Conservation (phyloP, 208 protist species). For the Acanthamoeba lenticulata region DNA sequence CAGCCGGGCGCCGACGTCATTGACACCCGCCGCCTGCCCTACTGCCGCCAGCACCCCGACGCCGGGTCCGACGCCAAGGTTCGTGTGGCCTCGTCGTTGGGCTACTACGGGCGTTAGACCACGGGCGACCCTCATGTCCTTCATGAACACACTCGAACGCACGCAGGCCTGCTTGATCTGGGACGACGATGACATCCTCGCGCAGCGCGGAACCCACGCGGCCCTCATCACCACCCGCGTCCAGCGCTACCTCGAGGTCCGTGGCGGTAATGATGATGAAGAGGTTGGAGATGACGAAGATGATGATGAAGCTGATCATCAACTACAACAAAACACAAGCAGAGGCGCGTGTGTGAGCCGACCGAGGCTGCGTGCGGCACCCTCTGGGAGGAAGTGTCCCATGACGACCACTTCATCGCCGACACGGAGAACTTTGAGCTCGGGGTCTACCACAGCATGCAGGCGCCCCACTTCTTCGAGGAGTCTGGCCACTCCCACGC, state of each 20-base stretch:
- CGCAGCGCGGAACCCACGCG: not conserved
- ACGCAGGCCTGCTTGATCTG: not conserved
- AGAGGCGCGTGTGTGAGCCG: not conserved
- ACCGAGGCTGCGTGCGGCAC: not conserved
- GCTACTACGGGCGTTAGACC: not conserved
- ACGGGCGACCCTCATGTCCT: not conserved
- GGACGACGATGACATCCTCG: constrained; percentile 41
- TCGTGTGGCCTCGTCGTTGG: not conserved
- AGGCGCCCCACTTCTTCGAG: constrained; percentile 53
- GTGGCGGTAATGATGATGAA: not conserved
- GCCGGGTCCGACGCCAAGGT: not conserved
- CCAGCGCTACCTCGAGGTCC: not conserved
- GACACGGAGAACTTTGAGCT: constrained; percentile 53
- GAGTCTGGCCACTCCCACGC: constrained; percentile 4
- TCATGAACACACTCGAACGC: not conserved
- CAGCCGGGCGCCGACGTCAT: constrained; percentile 9
- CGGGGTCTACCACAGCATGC: constrained; percentile 47
- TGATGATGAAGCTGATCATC: not conserved
- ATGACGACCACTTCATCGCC: not conserved
- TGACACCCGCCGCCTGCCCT: not conserved
- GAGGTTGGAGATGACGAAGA: no score
- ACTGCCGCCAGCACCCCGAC: not conserved
- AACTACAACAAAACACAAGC: not conserved
- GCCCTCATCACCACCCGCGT: constrained; percentile 19
- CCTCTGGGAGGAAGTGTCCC: constrained; percentile 1